phyloP scores from a whole-genome alignment of 139 green algal genomes.

The Haematococcus lacustris region DNA sequence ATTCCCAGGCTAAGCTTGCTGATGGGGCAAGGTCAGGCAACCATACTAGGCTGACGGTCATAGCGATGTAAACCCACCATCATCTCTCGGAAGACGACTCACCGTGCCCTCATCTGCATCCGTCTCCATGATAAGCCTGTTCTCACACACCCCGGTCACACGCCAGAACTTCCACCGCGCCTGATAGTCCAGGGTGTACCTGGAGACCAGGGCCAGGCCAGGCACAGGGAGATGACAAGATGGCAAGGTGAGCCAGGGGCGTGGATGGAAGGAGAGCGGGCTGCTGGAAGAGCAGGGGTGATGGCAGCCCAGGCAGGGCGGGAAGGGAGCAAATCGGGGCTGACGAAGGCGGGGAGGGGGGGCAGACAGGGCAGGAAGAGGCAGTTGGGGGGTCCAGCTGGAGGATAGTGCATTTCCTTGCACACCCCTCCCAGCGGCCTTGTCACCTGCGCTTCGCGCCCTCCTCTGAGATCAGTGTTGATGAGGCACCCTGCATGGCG shows the following conservation, averaged over 20 bases:
- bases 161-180: conserved; percentile 39
- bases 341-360: background rate
- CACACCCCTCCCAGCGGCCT: too few relatives aligned
- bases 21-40: too few relatives aligned
- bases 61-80: too few relatives aligned
- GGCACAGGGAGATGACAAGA: background rate
- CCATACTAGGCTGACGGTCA: too few relatives aligned
- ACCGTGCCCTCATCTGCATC: conserved; percentile 31
- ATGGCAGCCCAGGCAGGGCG: background rate
- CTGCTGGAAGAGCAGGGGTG: background rate
- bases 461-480: background rate
- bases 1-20: too few relatives aligned
- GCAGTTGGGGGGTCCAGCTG: background rate
- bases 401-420: too few relatives aligned
- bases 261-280: background rate
- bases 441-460: background rate
- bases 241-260: background rate
- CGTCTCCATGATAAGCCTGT: conserved; percentile 33
- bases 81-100: too few relatives aligned
- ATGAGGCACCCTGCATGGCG: background rate
- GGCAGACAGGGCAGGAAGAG: background rate
- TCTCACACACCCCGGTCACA: conserved; percentile 22
- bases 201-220: background rate
- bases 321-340: background rate
- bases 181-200: conserved; percentile 25